Base-by-base conservation (phyloP, 805 yeast species). In the Wickerhamiella dianesei region DNA sequence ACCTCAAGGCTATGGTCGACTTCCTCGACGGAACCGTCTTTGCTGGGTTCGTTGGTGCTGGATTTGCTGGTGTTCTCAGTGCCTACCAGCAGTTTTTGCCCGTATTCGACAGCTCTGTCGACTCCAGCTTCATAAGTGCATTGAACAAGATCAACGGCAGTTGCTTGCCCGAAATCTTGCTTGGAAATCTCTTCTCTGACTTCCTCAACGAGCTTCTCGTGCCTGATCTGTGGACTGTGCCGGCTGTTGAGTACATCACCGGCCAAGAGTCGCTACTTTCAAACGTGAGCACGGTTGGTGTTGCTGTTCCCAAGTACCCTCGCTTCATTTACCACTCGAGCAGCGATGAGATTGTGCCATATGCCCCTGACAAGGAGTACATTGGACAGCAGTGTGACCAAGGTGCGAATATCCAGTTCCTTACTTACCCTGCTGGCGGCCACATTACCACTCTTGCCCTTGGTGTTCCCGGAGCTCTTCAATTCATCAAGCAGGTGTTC, bases 21-120 rank as follows among this genome's bases (percentile, higher is more conserved):
- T 39, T n/a, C 4, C 48, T 50, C 35, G 53, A 56, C 41, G 45
- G 42, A 2, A 45, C 44, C 5, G 18, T 47, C 5, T 48, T 40
- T 41, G 47, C 59, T 5, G 62, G 61, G 13, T 57, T 54, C 40
- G 47, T 54, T 8, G 51, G 56, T 20, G 55, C 53, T 12, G 58
- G 58, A 2, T 21, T 56, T 20, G 36, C 48, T 29, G 62, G 62
- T 17, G 44, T 58, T 9, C 51, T 55, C 19, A 29, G 37, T 20
- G 57, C 53, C 29, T 56, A 57, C 41, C 37, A 19, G 9, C 8
- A 19, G 12, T 4, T 37, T n/a, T 14, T 16, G 9, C 55, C 58
- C 3, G 49, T 46, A 12, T 32, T 37, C 20, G 35, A 41, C 19
- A 49, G 50, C 19, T 40, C 37, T 8, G 36, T 46, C 18, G 12